Evolutionary conservation across 306 rosid genomes (phyloP).

Genomic region (Fagus sylvatica): DNA sequence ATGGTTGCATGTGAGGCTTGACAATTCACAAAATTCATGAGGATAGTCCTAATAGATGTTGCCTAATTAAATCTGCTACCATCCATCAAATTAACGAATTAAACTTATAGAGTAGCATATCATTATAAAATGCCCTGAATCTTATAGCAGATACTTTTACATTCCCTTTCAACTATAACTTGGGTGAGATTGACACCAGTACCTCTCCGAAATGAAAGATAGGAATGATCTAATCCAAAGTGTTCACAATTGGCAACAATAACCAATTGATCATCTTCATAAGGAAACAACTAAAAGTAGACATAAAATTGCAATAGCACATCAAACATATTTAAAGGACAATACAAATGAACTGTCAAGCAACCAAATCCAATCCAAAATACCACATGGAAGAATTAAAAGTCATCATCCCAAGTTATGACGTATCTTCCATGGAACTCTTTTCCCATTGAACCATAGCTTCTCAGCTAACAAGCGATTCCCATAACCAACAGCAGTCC

Average conservation of each 20-base stretch:
- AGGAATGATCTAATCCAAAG: background rate
- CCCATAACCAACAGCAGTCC: background rate
- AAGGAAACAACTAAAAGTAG: background rate
- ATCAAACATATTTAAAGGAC: background rate
- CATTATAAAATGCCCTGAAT: background rate
- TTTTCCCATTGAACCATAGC: background rate
- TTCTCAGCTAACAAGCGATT: background rate
- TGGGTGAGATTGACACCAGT: background rate
- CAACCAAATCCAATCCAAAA: background rate
- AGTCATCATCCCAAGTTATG: background rate
- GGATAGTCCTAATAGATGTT: background rate
- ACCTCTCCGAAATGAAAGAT: background rate
- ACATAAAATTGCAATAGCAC: background rate
- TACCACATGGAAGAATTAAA: background rate
- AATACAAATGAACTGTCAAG: background rate
- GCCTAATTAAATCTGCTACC: background rate
- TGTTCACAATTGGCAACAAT: background rate
- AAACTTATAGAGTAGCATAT: background rate
- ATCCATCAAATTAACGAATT: background rate
- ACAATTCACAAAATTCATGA: slow-evolving; percentile 1
- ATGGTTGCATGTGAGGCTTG: background rate
- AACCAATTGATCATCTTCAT: background rate
- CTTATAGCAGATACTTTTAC: background rate
- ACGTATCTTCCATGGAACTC: background rate
- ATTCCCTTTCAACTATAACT: background rate